Evolutionary conservation across 345 rosid genomes (phyloP).

Genomic region (Eucalyptus shirleyi): DNA sequence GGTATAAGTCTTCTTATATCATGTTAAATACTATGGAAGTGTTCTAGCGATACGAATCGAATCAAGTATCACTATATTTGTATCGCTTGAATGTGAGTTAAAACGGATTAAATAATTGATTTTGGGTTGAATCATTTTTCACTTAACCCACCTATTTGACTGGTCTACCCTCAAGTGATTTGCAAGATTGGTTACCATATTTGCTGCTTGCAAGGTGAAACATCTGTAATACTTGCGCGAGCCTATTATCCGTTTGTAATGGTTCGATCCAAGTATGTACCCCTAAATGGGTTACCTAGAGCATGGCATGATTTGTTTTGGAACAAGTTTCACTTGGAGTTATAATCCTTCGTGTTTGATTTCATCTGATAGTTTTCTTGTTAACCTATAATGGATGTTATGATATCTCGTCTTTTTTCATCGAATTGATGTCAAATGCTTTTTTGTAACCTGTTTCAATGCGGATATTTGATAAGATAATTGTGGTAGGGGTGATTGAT

Average conservation of each 20-base stretch:
- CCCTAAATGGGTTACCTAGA: not conserved
- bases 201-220: not conserved
- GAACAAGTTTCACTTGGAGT: not conserved
- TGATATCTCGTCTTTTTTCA: not conserved
- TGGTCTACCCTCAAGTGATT: not conserved
- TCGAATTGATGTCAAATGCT: not conserved
- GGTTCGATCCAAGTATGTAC: not conserved
- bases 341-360: not conserved
- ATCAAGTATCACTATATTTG: not conserved
- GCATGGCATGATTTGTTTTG: not conserved
- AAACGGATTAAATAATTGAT: too few species aligned
- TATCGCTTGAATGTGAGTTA: fast-evolving
- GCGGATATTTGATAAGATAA: not conserved
- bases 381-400: not conserved
- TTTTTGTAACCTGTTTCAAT: not conserved
- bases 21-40: not conserved
- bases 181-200: not conserved
- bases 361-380: too few species aligned
- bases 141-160: not conserved
- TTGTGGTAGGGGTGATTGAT: too few species aligned
- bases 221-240: not conserved
- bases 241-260: not conserved
- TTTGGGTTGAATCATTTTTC: fast-evolving
- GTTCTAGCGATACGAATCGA: too few species aligned
- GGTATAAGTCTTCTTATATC: not conserved